These are phyloP conservation scores for Debaryomycetaceae sp. DNA, from an alignment of 1,139 yeast genomes.

Conservation along the genomic window DNA sequence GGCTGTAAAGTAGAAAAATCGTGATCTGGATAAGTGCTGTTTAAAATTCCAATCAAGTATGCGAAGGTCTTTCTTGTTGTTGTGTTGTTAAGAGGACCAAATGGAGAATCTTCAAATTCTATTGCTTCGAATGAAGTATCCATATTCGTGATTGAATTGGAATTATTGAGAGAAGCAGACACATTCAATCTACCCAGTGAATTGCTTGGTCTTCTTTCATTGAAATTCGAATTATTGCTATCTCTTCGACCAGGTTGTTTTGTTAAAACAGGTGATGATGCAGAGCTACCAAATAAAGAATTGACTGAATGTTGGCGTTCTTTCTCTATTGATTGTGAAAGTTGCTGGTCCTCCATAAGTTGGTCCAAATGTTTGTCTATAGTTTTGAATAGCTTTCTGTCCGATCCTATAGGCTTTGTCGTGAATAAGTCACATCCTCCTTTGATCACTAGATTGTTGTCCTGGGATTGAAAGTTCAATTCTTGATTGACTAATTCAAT, in stretches of 20 bases:
- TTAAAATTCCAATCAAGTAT: constrained; percentile 82
- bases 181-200: constrained; percentile 9
- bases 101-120: constrained; percentile 65
- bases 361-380: constrained; percentile 79
- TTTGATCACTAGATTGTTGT: constrained; percentile 64
- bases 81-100: constrained; percentile 85
- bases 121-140: constrained; percentile 19
- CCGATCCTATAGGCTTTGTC: constrained; percentile 89
- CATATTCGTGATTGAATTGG: constrained; percentile 6
- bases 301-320: constrained; percentile 39
- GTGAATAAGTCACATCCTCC: constrained; percentile 97
- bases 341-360: constrained; percentile 54
- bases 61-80: constrained; percentile 89
- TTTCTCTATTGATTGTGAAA: constrained; percentile 39
- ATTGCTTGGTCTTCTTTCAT: constrained; percentile 24
- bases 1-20: constrained; percentile 90
- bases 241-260: constrained; percentile 17
- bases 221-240: constrained; percentile 13
- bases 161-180: constrained; percentile 5
- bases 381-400: constrained; percentile 81
- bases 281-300: constrained; percentile 36
- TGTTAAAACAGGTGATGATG: constrained; percentile 24
- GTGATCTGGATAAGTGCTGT: constrained; percentile 93
- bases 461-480: constrained; percentile 82
- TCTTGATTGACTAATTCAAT: constrained; percentile 86